Evolutionary conservation across 495 filamentous ascomycete species (phyloP), one percentile per base, ranked within the genome.

Genomic region (Penicillium bovifimosum): DNA sequence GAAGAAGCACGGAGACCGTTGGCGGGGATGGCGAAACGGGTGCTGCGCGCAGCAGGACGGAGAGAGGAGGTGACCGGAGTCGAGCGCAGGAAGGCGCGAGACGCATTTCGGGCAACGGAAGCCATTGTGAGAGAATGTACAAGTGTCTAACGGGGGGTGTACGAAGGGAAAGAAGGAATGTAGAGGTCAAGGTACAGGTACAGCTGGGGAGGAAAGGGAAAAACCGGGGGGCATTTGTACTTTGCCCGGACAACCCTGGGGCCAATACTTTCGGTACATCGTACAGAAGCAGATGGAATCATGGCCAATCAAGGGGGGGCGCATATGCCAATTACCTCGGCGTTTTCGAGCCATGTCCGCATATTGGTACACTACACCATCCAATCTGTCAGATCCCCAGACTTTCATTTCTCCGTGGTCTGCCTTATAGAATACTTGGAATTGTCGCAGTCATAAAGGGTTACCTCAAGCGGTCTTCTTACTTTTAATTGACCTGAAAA

Each of bases 1-100:
- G 79, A 76, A 55, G 80, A 69, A 60, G 80, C 76, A 64, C 82
- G 86, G 72, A 86, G 80, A 52, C 77, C 76, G 57, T 83, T 78
- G 47, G 78, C 74, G 62, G 80, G 81, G 59, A 84, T 67, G 40
- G 76, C 72, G 57, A 81, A 78, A 56, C 83, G 83, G 58, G 82
- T 69, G 65, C 79, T 73, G 63, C 76, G 77, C 42, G 72, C 66
- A 51, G 70, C 68, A 36, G 77, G 68, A 58, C 72, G 75, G 64
- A 82, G 56, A 33, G 73, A 67, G 32, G 73, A 68, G 47, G 64
- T 63, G 35, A 68, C 59, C 18, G 76, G 68, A 53, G 71, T 71
- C 20, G 77, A 75, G 58, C 79, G 80, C 47, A 77, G 56, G 52
- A 79, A 68, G 36, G 71, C 67, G 60, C 77, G 78, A 50, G 77